These are phyloP conservation scores for Hemileia vastatrix DNA, from an alignment of 1,284 basidiomycete species.

Conservation along the genomic window DNA sequence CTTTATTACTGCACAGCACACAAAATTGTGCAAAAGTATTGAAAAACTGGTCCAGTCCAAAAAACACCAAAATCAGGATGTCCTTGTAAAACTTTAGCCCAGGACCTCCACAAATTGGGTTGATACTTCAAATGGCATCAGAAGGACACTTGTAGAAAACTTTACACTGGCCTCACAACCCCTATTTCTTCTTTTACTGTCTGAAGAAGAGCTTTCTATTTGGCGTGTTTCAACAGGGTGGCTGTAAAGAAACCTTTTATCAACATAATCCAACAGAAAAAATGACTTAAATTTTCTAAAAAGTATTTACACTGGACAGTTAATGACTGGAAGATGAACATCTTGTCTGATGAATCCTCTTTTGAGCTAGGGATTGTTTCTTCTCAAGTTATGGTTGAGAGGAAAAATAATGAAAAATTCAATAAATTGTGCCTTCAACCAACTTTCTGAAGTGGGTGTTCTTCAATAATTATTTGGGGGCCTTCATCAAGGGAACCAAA, in stretches of 20 bases:
- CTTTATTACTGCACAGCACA: no score
- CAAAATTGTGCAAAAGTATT: no score
- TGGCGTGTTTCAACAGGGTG: not conserved
- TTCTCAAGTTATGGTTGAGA: not conserved
- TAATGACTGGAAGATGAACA: slow-evolving; percentile 3
- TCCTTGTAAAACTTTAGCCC: no score
- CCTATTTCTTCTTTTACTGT: no score
- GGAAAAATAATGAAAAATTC: not conserved
- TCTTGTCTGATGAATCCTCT: slow-evolving; percentile 5
- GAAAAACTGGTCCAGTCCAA: no score
- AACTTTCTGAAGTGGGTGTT: not conserved
- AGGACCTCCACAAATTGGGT: no score
- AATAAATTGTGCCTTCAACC: not conserved
- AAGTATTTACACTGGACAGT: not conserved
- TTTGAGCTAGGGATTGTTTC: slow-evolving; percentile 6
- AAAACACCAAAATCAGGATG: no score
- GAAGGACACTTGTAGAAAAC: no score
- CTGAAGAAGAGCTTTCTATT: no score
- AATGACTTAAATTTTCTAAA: slow-evolving; percentile 2
- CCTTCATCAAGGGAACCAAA: not conserved
- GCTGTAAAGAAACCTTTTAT: not conserved
- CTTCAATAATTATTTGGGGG: no score
- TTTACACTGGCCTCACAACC: no score
- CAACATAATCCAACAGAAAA: not conserved
- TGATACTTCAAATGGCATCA: no score